Evolutionary conservation across 176 grass and related monocot species (phyloP).

Genomic region (Thinopyrum elongatum): DNA sequence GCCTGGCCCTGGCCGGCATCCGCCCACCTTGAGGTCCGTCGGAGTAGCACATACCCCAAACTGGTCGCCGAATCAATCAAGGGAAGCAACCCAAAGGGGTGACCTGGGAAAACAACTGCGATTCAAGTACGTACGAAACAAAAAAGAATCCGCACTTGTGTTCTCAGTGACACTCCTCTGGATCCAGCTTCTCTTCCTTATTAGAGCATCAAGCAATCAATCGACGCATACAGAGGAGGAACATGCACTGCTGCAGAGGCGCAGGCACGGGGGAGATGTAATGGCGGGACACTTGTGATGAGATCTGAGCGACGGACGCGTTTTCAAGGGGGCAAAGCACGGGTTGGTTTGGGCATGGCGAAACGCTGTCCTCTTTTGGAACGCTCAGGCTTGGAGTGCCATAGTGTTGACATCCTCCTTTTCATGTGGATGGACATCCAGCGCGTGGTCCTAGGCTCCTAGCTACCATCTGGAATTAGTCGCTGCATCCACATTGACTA

Average conservation of each 20-base stretch:
- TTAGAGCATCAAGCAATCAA: neutral
- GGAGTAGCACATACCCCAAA: neutral
- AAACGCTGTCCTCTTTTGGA: neutral
- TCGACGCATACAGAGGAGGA: neutral
- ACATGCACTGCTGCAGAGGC: neutral
- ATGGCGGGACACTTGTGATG: no score
- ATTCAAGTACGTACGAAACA: no score
- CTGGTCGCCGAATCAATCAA: neutral
- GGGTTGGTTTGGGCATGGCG: neutral
- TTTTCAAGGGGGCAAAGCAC: neutral
- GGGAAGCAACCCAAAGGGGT: constrained; percentile 25
- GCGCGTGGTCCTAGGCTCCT: neutral
- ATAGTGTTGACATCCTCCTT: constrained; percentile 26
- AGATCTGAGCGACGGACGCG: neutral
- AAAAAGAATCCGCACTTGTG: neutral
- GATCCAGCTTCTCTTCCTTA: neutral
- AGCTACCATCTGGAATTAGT: no score
- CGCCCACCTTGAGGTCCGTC: neutral
- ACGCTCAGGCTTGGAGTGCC: neutral
- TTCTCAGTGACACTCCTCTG: constrained; percentile 23
- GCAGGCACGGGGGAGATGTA: neutral
- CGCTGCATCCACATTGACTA: no score
- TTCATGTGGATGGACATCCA: neutral
- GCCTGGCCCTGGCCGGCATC: no score
- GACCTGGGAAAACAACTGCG: constrained; percentile 28